These are phyloP conservation scores for Botryotinia narcissicola DNA, from an alignment of 2,329 filamentous ascomycete genomes.

Conservation along the genomic window DNA sequence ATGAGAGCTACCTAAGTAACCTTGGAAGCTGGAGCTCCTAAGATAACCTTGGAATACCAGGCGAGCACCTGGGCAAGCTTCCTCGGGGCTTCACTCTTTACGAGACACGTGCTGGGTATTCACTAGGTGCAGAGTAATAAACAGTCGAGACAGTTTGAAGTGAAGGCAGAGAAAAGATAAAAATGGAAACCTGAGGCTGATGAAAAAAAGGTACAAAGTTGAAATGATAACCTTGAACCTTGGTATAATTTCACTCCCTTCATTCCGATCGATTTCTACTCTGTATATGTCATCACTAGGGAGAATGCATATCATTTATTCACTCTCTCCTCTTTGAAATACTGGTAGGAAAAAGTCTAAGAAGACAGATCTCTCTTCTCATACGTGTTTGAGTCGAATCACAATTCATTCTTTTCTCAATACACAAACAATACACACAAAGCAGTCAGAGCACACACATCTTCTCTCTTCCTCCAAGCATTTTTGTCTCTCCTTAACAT, in stretches of 20 bases:
- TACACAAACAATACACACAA: no score
- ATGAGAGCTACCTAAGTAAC: no score
- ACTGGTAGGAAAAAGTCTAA: neutral
- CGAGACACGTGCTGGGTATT: neutral
- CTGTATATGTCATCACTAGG: neutral
- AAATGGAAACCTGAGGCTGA: slow-evolving; percentile 1
- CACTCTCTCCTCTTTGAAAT: no score
- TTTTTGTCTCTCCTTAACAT: neutral
- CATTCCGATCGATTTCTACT: neutral
- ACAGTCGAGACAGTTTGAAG: neutral
- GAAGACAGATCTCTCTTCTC: neutral
- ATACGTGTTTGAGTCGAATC: neutral
- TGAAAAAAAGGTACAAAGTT: neutral
- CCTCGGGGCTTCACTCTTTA: neutral
- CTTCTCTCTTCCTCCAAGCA: neutral
- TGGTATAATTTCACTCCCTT: neutral
- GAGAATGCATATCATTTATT: neutral
- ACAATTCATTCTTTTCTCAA: neutral
- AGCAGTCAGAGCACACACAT: neutral
- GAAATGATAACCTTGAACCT: slow-evolving; percentile 3
- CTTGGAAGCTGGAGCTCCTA: no score
- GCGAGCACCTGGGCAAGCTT: no score
- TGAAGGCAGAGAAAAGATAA: neutral
- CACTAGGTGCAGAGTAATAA: neutral
- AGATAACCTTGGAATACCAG: no score